These are phyloP conservation scores for Fusarium begoniae DNA, from an alignment of 2,329 filamentous ascomycete species.

Conservation along the genomic window DNA sequence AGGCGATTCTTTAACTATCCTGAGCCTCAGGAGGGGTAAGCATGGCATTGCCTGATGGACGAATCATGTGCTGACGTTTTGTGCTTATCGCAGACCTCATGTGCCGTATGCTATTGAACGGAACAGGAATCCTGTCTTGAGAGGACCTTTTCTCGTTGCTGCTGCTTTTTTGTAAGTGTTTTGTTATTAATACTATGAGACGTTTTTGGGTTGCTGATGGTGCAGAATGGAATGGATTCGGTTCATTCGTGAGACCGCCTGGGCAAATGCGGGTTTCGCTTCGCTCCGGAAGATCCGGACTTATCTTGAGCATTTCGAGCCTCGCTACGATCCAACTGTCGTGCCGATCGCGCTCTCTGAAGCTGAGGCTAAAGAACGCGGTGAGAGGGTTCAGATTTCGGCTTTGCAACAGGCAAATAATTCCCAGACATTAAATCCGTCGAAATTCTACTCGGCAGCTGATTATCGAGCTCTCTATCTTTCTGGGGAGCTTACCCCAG, in stretches of 20 bases:
- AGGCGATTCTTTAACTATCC: conserved; percentile 35
- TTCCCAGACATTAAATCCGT: conserved; percentile 49
- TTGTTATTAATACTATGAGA: rapidly evolving
- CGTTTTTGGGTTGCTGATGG: neutral
- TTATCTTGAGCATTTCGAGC: conserved; percentile 60
- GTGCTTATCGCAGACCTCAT: conserved; percentile 17
- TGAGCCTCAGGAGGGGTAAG: conserved; percentile 31
- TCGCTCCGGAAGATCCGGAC: conserved; percentile 63
- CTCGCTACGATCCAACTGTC: conserved; percentile 58
- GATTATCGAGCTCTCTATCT: conserved; percentile 58
- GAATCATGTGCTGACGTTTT: conserved; percentile 16
- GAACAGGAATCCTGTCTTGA: conserved; percentile 30
- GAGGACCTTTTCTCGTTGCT: conserved; percentile 18
- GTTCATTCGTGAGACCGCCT: conserved; percentile 47
- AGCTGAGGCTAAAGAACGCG: conserved; percentile 49
- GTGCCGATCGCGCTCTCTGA: conserved; percentile 54
- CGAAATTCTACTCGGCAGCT: conserved; percentile 50
- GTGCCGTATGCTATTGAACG: conserved; percentile 29
- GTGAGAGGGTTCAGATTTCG: conserved; percentile 1
- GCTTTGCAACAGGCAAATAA: neutral
- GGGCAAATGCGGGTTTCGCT: conserved; percentile 71
- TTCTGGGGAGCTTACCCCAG: conserved; percentile 56
- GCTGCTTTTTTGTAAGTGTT: conserved; percentile 33
- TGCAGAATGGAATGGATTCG: conserved; percentile 40
- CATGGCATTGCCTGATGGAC: neutral